Percentiles rank a stretch among this genome's conserved stretches.
Conservation (phyloP, 78 protist species). For the Cavenderia fasciculata region DNA sequence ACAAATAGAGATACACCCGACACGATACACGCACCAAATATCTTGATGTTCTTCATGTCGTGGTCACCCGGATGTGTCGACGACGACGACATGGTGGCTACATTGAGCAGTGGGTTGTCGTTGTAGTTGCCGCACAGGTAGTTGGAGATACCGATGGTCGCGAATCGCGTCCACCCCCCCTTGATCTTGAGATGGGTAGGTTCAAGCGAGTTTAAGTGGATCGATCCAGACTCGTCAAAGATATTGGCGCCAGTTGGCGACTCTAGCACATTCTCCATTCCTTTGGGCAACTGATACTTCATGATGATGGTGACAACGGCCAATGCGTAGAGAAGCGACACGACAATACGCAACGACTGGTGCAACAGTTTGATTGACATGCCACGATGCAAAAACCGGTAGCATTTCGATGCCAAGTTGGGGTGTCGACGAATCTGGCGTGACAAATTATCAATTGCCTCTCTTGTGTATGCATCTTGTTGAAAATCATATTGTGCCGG, state of each 20-base stretch:
- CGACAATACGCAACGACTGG: background rate
- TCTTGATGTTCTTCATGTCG: conserved; percentile 29
- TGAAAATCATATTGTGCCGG: background rate
- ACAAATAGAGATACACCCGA: conserved; percentile 15
- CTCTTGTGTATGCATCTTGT: conserved; percentile 6
- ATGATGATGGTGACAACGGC: background rate
- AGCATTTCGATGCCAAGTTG: conserved; percentile 8
- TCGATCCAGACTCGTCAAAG: background rate
- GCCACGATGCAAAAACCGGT: conserved; percentile 20
- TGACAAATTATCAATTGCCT: conserved; percentile 20
- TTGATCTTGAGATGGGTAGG: conserved; percentile 34
- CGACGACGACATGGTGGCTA: background rate
- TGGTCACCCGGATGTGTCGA: background rate
- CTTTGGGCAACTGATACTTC: conserved; percentile 20
- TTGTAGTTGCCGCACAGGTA: conserved; percentile 50
- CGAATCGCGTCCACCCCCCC: conserved; percentile 50
- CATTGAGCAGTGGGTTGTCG: conserved; percentile 24
- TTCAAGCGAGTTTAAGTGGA: background rate
- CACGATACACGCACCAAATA: conserved; percentile 25
- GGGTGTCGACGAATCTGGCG: conserved; percentile 63
- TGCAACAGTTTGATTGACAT: conserved; percentile 12
- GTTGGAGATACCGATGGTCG: conserved; percentile 58
- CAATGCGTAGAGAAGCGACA: background rate
- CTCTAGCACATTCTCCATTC: background rate
- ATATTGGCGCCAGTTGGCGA: conserved; percentile 11